Base-by-base conservation (phyloP, 164 flowering plant genomes). In the Akebia trifoliata region DNA sequence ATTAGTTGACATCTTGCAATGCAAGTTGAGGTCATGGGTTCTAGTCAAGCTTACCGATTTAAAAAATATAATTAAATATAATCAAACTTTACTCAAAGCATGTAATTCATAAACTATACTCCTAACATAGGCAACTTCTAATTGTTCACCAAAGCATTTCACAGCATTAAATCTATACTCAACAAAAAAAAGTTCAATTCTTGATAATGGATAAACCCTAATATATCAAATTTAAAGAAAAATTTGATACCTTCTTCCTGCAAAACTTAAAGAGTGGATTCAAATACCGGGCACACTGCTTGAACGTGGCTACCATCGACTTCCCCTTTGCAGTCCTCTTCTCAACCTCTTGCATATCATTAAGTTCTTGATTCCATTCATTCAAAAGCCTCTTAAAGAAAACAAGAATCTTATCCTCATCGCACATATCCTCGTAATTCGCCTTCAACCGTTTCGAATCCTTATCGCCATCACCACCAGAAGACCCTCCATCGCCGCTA, bases 271-370 rank as follows among this genome's bases (percentile, higher is more conserved):
- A 90, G 37, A 94, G 65, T 0, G 99, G 99, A 69, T 66, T 64
- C 81, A 94, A 69, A 66, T 94, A 94, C 24, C 97, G 74, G 1
- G 93, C 99, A 57, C 99, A 94, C 73, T 94, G 99, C 82, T 90
- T 83, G 61, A 84, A 94, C 4, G 93, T 90, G 2, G 99, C 99
- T 20, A 90, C 89, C 80, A 78, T 86, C 2, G 79, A 72, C 75
- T 94, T 90, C 70, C 96, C 99, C 57, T 85, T 94, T 0, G 96
- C 99, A 0, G 99, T 88, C 60, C 96, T 77, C 77, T 78, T 88
- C 79, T 84, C 91, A 0, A 77, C 61, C 8, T 85, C 88, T 0
- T 69, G 51, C 93, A 75, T 83, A 60, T 81, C 91, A 73, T 73
- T 59, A 51, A 94, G 63, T 78, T 94, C 99, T 76, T 83, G 91